Evolutionary conservation across 73 alveolate genomes (phyloP), one percentile per base, ranked within the genome.

Genomic region (Blepharisma japonicum): DNA sequence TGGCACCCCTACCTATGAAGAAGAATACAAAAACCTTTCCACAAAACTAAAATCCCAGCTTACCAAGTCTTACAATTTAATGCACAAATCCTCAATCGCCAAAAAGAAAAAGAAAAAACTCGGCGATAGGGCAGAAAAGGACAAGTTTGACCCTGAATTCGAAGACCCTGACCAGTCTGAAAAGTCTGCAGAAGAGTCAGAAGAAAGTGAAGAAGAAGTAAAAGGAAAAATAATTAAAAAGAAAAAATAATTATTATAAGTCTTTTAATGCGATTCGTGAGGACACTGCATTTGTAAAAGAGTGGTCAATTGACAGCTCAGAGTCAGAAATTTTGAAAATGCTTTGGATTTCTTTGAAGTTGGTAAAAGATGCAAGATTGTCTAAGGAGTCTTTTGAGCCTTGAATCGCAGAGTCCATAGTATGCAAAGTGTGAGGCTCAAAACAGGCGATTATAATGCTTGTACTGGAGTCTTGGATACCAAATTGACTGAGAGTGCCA

Each of bases 31-130:
- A 6, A 78, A 83, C 66, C 56, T 87, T 27, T 83, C 91, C 3
- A 74, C 92, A 0, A 51, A 68, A 7, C 70, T 55, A 56, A 87
- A 87, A 83, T 48, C 84, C 7, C 74, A 71, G 67, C 79, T 83
- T 66, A 83, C 92, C 54, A 78, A 82, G 42, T 82, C 82, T 45
- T 87, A 87, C 80, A 87, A 87, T 80, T 76, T 68, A 71, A 82
- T 67, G 45, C 82, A 71, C 55, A 79, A 83, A 79, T 79, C 80
- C 51, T 71, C 87, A 53, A 67, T 87, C 7, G 51, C 70, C 4
- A 77, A 86, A 79, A 83, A 25, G 48, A 87, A 84, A 78, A 70
- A 51, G 47, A 87, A 83, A 87, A 82, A 83, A 78, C 85, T 84
- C 18, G 72, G 72, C 78, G 79, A 46, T 42, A 76, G 61, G 48